Evolutionary conservation across 345 rosid genomes (phyloP).

Genomic region (Angophora floribunda): DNA sequence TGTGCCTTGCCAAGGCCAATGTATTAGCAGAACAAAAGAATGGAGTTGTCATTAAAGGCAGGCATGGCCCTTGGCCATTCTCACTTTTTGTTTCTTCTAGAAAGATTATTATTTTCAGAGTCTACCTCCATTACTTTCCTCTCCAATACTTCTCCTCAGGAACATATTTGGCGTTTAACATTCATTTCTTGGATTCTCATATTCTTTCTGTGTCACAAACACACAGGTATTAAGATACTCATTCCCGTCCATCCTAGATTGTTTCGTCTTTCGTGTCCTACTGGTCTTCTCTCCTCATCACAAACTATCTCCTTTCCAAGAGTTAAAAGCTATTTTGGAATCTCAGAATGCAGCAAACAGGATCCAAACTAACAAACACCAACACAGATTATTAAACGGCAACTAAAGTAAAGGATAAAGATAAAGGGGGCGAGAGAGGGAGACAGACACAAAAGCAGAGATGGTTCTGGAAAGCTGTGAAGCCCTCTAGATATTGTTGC

Average conservation of each 20-base stretch:
- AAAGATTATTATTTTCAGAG: not conserved
- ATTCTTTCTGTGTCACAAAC: not conserved
- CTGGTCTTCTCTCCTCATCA: not conserved
- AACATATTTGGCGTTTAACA: not conserved
- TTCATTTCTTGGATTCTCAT: not conserved
- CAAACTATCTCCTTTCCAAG: not conserved
- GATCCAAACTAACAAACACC: not conserved
- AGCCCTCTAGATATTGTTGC: rapidly evolving
- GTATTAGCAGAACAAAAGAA: not conserved
- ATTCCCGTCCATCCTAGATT: not conserved
- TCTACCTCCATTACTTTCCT: not conserved
- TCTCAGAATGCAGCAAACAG: not conserved
- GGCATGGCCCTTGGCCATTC: not conserved
- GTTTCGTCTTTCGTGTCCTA: not conserved
- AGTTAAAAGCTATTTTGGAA: not conserved
- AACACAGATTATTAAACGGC: not conserved
- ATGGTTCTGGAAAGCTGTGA: not conserved
- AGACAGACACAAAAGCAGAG: not conserved
- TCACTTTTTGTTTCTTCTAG: not conserved
- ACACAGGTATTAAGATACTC: not conserved
- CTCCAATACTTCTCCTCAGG: not conserved
- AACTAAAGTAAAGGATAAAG: not conserved
- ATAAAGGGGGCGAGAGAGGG: not conserved
- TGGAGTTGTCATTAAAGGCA: not conserved
- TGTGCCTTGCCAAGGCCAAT: no score